Evolutionary conservation across 352 stramenopile species (phyloP), one percentile per base, ranked within the genome.

Genomic region (Lagenidium giganteum): DNA sequence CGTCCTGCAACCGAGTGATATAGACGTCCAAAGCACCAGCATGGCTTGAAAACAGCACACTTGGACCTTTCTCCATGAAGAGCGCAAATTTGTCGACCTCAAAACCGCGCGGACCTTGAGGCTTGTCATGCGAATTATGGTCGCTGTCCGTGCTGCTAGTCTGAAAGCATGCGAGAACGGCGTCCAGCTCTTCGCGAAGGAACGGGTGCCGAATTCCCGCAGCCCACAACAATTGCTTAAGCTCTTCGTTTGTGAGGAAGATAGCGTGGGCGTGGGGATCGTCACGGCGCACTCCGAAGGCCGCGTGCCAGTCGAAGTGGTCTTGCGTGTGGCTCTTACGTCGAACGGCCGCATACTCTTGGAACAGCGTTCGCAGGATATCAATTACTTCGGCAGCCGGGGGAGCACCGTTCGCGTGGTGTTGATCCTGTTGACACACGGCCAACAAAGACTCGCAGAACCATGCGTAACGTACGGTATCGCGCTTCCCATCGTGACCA

Each of bases 171-270:
- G 45, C 47, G 36, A 80, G 62, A 44, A 87, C 72, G 8, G 48
- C 48, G 40, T 87, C 62, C 8, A 87, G 48, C 26, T 86, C 76
- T 44, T 92, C 79, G 4, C 70, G 70, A 14, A 86, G 51, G 45
- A 82, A 91, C 6, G 79, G 76, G 29, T 87, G 70, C 0, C 67
- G 71, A 0, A 88, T 49, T 11, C 70, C 70, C 8, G 67, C 61
- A 17, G 62, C 50, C 79, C 79, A 92, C 35, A 92, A 30, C 23
- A 85, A 57, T 35, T 92, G 73, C 39, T 79, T 85, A 11, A 92
- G 70, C 9, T 92, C 74, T 9, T 86, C 66, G 7, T 60, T 52
- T 7, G 61, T 73, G 2, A 92, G 17, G 13, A 61, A 63, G 16
- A 83, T 28, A 30, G 42, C 65, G 23, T 64, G 60, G 8, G 64